Percentiles rank a stretch among this genome's conserved stretches.
Evolutionary conservation across 441 rosid species (phyloP).

Genomic region (Erysimum cheiri): DNA sequence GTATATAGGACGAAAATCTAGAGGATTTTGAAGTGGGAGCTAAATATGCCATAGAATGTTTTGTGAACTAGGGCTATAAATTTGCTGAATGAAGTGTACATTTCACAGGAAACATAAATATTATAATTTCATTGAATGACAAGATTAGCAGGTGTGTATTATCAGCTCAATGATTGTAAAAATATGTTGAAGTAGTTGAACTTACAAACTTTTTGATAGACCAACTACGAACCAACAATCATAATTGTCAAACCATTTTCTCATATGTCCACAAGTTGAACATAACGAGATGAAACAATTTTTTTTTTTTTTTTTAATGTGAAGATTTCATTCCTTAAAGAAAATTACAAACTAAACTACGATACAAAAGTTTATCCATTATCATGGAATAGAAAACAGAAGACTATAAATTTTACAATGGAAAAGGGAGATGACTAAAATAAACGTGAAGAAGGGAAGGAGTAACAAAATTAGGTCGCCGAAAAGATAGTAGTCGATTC

Average conservation of each 20-base stretch:
- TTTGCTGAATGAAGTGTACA: slow-evolving; percentile 19
- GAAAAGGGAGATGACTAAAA: no score
- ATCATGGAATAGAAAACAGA: not conserved
- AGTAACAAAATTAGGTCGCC: not conserved
- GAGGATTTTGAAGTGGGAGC: not conserved
- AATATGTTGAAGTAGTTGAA: slow-evolving; percentile 32
- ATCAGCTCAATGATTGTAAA: slow-evolving; percentile 36
- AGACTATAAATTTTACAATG: not conserved
- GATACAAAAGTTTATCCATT: not conserved
- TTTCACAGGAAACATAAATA: not conserved
- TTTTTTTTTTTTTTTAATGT: not conserved
- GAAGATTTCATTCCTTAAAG: no score
- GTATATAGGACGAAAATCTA: not conserved
- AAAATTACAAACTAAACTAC: no score
- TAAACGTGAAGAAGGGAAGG: not conserved
- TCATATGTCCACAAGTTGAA: slow-evolving; percentile 3
- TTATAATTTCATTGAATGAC: slow-evolving; percentile 24
- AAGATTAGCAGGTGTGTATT: slow-evolving; percentile 34
- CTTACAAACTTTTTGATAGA: slow-evolving; percentile 1
- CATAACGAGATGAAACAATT: slow-evolving; percentile 30
- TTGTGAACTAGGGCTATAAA: not conserved
- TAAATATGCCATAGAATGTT: slow-evolving; percentile 14
- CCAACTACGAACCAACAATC: slow-evolving; percentile 20
- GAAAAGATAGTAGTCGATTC: not conserved
- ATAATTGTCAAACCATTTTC: slow-evolving; percentile 15